These are phyloP conservation scores for Neoscytalidium dimidiatum DNA, from an alignment of 2,329 filamentous ascomycete genomes.

Conservation along the genomic window DNA sequence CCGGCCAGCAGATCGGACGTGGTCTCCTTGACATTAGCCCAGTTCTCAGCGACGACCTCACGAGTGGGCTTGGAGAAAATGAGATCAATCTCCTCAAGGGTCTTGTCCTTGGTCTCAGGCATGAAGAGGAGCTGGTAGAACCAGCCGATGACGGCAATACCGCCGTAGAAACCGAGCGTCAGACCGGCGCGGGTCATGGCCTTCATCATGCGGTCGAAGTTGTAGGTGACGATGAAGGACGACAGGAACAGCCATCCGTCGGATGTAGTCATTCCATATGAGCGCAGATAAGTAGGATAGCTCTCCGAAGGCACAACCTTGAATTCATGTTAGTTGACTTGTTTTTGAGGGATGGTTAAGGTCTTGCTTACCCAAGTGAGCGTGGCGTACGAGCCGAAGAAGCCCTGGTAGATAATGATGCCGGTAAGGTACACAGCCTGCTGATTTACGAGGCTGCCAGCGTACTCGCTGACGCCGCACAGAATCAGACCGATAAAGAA, in stretches of 20 bases:
- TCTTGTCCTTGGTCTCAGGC: slow-evolving; percentile 71
- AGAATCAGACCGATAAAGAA: slow-evolving; percentile 71
- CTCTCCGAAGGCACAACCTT: slow-evolving; percentile 60
- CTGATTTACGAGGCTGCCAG: slow-evolving; percentile 50
- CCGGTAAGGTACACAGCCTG: slow-evolving; percentile 67
- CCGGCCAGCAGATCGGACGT: slow-evolving; percentile 47
- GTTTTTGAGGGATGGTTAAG: neutral
- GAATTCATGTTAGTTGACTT: neutral
- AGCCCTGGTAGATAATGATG: slow-evolving; percentile 51
- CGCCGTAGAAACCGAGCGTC: slow-evolving; percentile 71
- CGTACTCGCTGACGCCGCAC: slow-evolving; percentile 65
- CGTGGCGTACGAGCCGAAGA: slow-evolving; percentile 39
- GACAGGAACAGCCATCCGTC: slow-evolving; percentile 69
- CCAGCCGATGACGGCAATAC: slow-evolving; percentile 70
- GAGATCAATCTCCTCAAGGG: slow-evolving; percentile 71
- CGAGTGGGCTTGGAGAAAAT: slow-evolving; percentile 65
- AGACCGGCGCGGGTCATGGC: slow-evolving; percentile 68
- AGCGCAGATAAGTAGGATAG: slow-evolving; percentile 71
- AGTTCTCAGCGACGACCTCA: slow-evolving; percentile 63
- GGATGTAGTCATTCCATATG: slow-evolving; percentile 73
- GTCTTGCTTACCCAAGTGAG: slow-evolving; percentile 30
- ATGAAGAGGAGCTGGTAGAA: slow-evolving; percentile 74
- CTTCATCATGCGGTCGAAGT: slow-evolving; percentile 69
- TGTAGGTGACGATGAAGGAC: slow-evolving; percentile 74
- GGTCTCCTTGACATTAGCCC: slow-evolving; percentile 47